A percentile compares a stretch with the other conserved stretches of the same genome.
These are phyloP conservation scores for Neocatenulostroma microsporum DNA, from an alignment of 2,329 filamentous ascomycete species.

Conservation along the genomic window DNA sequence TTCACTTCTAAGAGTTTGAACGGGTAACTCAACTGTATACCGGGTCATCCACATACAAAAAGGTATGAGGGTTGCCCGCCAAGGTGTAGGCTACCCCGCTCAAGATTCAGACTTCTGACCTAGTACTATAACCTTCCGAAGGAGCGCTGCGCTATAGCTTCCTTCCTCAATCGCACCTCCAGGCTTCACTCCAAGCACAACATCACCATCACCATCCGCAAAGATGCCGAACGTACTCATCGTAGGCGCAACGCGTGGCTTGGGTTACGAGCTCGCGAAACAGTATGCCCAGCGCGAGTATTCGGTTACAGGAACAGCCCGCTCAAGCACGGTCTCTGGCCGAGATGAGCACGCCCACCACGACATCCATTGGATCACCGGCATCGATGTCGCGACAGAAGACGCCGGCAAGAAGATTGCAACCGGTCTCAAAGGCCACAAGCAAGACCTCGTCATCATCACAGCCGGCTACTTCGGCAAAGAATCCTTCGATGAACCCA, in stretches of 20 bases:
- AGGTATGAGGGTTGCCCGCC: no score
- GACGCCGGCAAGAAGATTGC: conserved; percentile 17
- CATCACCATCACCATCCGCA: no score
- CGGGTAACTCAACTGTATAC: no score
- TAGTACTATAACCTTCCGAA: no score
- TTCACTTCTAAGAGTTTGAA: no score
- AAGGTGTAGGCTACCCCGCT: no score
- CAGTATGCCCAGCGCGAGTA: conserved; percentile 47
- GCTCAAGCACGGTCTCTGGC: conserved; percentile 44
- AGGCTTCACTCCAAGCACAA: no score
- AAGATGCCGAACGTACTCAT: conserved; percentile 53
- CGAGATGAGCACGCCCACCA: conserved; percentile 37
- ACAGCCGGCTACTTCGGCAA: conserved; percentile 62
- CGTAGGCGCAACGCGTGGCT: conserved; percentile 60
- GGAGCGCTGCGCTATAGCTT: no score
- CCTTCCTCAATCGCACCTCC: no score
- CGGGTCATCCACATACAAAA: no score
- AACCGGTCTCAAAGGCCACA: conserved; percentile 18
- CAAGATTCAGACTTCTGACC: no score
- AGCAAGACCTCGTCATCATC: conserved; percentile 49
- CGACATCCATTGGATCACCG: conserved; percentile 32
- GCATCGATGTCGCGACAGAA: conserved; percentile 9
- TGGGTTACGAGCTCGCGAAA: conserved; percentile 55
- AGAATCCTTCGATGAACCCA: conserved; percentile 56
- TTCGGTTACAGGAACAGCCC: conserved; percentile 53